Conservation (phyloP, 495 filamentous ascomycete species). For the Penicillium riverlandense region DNA sequence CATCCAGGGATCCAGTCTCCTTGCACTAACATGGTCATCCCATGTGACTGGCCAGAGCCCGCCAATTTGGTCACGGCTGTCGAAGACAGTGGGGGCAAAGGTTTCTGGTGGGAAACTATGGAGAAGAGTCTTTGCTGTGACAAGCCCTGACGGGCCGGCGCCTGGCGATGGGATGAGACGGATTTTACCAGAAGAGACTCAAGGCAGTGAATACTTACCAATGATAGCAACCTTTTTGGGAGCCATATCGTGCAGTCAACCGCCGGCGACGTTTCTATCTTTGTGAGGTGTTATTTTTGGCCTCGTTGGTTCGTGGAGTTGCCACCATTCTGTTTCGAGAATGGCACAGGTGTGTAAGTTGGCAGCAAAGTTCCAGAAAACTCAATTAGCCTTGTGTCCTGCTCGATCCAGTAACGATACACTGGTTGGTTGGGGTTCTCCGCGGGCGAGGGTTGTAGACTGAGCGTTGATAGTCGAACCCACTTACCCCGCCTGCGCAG, state of each 20-base stretch:
- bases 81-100: conserved; percentile 67
- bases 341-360: neutral
- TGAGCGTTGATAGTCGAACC: too few relatives aligned
- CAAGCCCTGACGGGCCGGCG: conserved; percentile 75
- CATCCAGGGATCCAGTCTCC: conserved; percentile 59
- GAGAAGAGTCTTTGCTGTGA: conserved; percentile 72
- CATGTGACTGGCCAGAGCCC: conserved; percentile 58
- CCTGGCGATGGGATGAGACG: conserved; percentile 32
- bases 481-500: too few relatives aligned
- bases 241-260: conserved; percentile 8
- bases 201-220: conserved; percentile 34
- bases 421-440: too few relatives aligned
- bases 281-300: neutral
- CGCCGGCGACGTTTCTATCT: neutral
- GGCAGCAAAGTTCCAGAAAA: too few relatives aligned
- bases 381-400: too few relatives aligned
- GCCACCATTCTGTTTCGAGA: neutral
- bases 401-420: too few relatives aligned
- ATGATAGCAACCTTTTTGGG: conserved; percentile 62
- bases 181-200: neutral
- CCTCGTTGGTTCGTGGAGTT: neutral
- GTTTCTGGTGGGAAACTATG: conserved; percentile 46
- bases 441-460: too few relatives aligned
- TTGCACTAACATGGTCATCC: conserved; percentile 19
- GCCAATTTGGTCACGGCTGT: conserved; percentile 55